These are phyloP conservation scores for Marasmius tenuissimus DNA, from an alignment of 1,284 basidiomycete species.

Conservation along the genomic window DNA sequence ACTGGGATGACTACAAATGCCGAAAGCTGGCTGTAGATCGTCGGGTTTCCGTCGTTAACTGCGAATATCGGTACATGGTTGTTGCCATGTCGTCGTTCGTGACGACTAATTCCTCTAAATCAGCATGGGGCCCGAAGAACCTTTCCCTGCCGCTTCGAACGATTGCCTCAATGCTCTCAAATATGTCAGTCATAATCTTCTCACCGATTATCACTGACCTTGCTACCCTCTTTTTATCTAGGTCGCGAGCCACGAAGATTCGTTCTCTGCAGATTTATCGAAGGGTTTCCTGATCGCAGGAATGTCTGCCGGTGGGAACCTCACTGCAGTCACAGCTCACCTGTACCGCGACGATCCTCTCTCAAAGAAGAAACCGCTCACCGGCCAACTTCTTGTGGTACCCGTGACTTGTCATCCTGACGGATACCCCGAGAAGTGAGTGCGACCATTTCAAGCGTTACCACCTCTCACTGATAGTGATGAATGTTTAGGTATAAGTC, in stretches of 20 bases:
- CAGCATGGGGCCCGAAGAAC: not conserved
- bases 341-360: conserved; percentile 9
- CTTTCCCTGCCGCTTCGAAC: conserved; percentile 8
- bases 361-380: conserved; percentile 6
- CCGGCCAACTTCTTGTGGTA: conserved; percentile 6
- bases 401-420: conserved; percentile 4
- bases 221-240: not conserved
- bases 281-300: conserved; percentile 11
- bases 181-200: conserved; percentile 7
- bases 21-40: conserved; percentile 12
- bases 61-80: conserved; percentile 13
- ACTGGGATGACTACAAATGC: conserved; percentile 13
- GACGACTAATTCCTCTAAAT: not conserved
- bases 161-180: conserved; percentile 14
- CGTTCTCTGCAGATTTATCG: conserved; percentile 3
- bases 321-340: conserved; percentile 8
- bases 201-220: not conserved
- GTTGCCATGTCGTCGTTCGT: not conserved
- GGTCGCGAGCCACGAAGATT: not conserved
- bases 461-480: not conserved
- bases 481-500: not conserved
- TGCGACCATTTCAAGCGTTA: not conserved
- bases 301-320: conserved; percentile 8
- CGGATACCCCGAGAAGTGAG: conserved; percentile 7
- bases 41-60: conserved; percentile 13